Base-by-base conservation (phyloP, 495 filamentous ascomycete species). In the Bacidia rubella region DNA sequence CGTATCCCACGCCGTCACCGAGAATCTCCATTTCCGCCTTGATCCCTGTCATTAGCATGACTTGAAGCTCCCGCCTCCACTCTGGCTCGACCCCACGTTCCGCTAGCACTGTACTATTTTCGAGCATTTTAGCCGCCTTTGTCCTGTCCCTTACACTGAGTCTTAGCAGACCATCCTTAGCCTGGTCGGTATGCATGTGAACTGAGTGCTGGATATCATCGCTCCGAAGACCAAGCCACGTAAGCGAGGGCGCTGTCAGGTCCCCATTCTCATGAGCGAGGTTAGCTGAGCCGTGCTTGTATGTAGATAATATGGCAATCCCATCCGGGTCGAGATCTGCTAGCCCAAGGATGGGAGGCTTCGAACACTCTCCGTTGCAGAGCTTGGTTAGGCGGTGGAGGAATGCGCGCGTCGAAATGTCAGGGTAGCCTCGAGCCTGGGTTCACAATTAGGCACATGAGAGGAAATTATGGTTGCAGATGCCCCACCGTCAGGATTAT, bases 11-110 rank as follows among this genome's bases (percentile, higher is more conserved):
- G 15, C 15, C 15, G 29, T 35, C 29, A 7, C 87, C 86, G 49
- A 95, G 69, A 9, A 85, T 72, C 68, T 98, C 86, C 54, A 92
- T 90, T 67, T 98, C 92, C 1, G 83, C 86, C 63, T 98, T 98
- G 48, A 87, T 54, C 58, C 86, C 85, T 48, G 94, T 61, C 70
- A 94, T 78, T 44, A 97, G 63, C 89, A 97, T 96, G 3, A 74
- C 65, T 67, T 94, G 90, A 57, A 97, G 60, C 60, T 92, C 86
- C 11, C 63, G 60, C 42, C 76, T 72, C 69, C 80, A 81, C 25
- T 76, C 73, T 1, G 49, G 51, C 58, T 81, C 74, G 0, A 67
- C 65, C 7, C 73, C 77, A 52, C 66, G 64, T 40, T 68, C 70
- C 9, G 63, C 64, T 60, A 72, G 73, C 1, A 71, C 65, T 20